Evolutionary conservation across 2,329 filamentous ascomycete genomes (phyloP), one percentile per base, ranked within the genome.

Genomic region (Myriosclerotinia duriaeana): DNA sequence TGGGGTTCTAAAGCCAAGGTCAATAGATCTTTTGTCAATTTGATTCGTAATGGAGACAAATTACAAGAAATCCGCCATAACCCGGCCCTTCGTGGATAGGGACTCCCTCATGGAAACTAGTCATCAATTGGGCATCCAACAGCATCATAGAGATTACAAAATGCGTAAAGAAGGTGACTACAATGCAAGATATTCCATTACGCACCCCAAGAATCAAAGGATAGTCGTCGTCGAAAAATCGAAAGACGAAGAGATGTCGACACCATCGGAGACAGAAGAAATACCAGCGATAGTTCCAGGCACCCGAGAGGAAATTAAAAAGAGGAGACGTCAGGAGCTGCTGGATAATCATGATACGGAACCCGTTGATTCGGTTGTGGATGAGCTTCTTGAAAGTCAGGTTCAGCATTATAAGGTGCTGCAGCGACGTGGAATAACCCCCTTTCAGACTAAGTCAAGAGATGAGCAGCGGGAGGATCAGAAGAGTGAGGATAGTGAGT

Each of bases 381-480:
- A 40, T 50, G 34, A 20, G 8, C 34, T 50, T 38, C 58, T 61
- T 38, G 44, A 50, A 5, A 38, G 46, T 50, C 58, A 50, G 44
- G 7, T 61, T 50, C 26, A 7, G n/a, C 44, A 61, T 40, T 61
- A 26, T 11, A 34, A 9, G 8, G 58, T 38, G 8, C 5, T 61
- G n/a, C 44, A 11, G 58, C 58, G n/a, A 38, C n/a, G 8, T 17
- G 34, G 14, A 38, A 26, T 52, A 14, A 44, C 17, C 11, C 34
- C 34, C 0, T 4, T 26, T 17, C 34, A 50, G n/a, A 14, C 1
- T 17, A 26, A 40, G 5, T 3, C 7, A 38, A 7, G 50, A 26
- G 1, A 14, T 8, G 0, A 22, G 5, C 1, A 26, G 14, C 8
- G 14, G 17, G 14, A 14, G 14, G 0, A 17, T 50, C 9, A 6